Evolutionary conservation across 2,329 filamentous ascomycete species (phyloP), one percentile per base, ranked within the genome.

Genomic region (Incumbomyces lentus): DNA sequence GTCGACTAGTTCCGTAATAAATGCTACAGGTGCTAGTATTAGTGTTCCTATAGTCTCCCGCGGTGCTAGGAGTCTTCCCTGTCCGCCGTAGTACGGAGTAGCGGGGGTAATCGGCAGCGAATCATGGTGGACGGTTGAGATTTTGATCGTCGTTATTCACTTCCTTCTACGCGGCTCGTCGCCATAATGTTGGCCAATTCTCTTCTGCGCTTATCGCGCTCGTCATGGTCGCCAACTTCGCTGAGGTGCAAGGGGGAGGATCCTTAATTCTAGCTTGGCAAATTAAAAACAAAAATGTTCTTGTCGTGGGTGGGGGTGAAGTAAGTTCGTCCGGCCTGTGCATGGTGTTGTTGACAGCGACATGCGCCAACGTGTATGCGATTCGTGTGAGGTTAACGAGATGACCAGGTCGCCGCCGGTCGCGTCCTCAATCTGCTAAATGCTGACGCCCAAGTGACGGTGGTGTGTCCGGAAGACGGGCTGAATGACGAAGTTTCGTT

Each of bases 251-350:
- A 66, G 86, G 87, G 47, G 90, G 90, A 43, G 92, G 89, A 49
- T 96, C 90, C 51, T 70, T 98, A 55, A 92, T 98, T 53, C 72
- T 98, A 44, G 92, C 92, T 61, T 98, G 90, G 89, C 92, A 96
- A 69, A 82, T 95, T 59, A 84, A 81, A 62, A 82, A 82, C 64
- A 95, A 93, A 67, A 79, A 81, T 54, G 83, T 96, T 13, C 70
- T 98, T n/a, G 85, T 98, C 3, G 79, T 98, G 6, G 92, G 92
- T 54, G 92, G 92, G 58, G 92, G 92, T 65, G 90, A 96, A 75
- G 90, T 94, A 13, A 6, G 33, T 38, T 12, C n/a, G 16, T 37
- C 8, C 40, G 12, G 29, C 22, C 8, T 8, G 22, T 26, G 22
- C 4, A 4, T 26, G 22, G 8, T 26, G 22, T 8, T 8, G 22